Evolutionary conservation across 257 asterid genomes (phyloP), one percentile per base, ranked within the genome.

Genomic region (Agastache rugosa): DNA sequence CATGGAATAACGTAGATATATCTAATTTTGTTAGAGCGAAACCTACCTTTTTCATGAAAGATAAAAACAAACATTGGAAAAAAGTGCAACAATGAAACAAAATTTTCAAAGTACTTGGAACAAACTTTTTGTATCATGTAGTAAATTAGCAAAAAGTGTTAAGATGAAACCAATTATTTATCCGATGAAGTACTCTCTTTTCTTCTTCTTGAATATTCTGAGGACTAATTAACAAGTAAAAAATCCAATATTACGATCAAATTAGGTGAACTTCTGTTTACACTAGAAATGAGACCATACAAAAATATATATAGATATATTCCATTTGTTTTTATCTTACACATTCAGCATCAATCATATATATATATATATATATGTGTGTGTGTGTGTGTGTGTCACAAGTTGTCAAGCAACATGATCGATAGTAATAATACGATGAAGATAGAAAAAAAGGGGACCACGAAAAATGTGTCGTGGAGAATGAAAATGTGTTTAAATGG

Each of bases 401-500:
- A 75, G 56, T 39, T 39, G 63, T 39, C 9, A 63, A 20, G 72
- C 56, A 73, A 31, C 48, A 73, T 50, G 76, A 48, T 45, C 14
- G 35, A 73, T 50, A 20, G 54, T 63, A 73, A 73, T 63, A 63
- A 63, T 27, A 63, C 63, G 19, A 74, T 53, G 48, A 53, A 53
- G 54, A 63, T 44, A 56, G 73, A 77, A 53, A 42, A 10, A 1
- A 80, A 80, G 63, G 82, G 91, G 93, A 84, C 93, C 93, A 88
- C 88, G 10, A 66, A 56, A 79, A 22, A 51, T 79, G 31, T 51
- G 69, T 80, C 70, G 84, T 79, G 72, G 87, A 81, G 77, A 79
- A 81, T 69, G 82, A 48, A 79, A 76, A 37, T 42, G 76, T 29
- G 45, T 7, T 59, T 31, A 34, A 16, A 35, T 17, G 27, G 14